Evolutionary conservation across 169 alveolate genomes (phyloP), one percentile per base, ranked within the genome.

Genomic region (Besnoitia besnoiti): DNA sequence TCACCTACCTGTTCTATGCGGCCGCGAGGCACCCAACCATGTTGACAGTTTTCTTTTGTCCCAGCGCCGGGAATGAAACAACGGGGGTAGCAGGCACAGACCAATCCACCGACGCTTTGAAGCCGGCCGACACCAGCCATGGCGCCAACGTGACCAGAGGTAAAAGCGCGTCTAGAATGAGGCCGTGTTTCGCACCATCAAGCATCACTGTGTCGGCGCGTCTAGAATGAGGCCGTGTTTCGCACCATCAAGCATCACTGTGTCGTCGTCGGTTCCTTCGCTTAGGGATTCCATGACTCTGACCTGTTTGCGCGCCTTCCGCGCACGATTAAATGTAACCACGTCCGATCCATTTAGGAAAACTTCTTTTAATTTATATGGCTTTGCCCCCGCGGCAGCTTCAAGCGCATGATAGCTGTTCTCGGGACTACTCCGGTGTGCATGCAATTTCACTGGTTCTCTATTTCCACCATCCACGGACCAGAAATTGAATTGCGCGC

Each of bases 121-220:
- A 42, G n/a, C 82, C 82, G 16, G 82, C 82, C 3, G 82, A 73
- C 46, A 73, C 82, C 82, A 73, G 46, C 47, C 16, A 37, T 19
- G 82, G 82, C 12, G 82, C 82, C 82, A 73, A 27, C 27, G 82
- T 73, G 16, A 73, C 82, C 30, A 73, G 44, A 27, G 82, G 82
- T 37, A 73, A 73, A 27, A 73, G 5, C 47, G 82, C 82, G 27
- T 73, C 47, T 19, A 73, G 46, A 39, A 37, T 42, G 16, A 37
- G 44, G 10, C 47, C 82, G 40, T 37, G 46, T 16, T 73, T 73
- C 24, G n/a, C 46, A 8, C 24, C 16, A n/a, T 73, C 82, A 12
- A 73, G 46, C 10, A 73, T 73, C 2, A 19, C 14, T 12, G 82
- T 42, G 67, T 55, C 12, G 24, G 12, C 27, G 67, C n/a, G n/a